phyloP scores from a whole-genome alignment of 2,329 filamentous ascomycete genomes.

The Trichophaea hybrida region DNA sequence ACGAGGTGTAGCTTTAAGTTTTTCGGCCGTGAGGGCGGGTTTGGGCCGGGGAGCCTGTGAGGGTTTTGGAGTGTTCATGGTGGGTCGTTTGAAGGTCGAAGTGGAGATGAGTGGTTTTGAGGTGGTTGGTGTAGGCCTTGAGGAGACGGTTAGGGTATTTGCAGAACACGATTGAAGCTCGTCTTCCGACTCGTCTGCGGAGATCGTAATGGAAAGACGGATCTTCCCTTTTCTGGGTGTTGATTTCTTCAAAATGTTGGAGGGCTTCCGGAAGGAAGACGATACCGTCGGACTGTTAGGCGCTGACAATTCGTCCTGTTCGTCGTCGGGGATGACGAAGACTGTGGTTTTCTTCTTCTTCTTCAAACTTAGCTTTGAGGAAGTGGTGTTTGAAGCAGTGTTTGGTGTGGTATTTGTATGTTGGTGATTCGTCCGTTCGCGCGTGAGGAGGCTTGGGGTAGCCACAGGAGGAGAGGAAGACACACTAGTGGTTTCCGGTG shows the following conservation, averaged over 20 bases:
- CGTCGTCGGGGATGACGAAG: background rate
- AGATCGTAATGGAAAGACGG: background rate
- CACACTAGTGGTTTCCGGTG: too few relatives aligned
- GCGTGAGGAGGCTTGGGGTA: too few relatives aligned
- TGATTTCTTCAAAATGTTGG: background rate
- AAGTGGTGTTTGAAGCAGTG: too few relatives aligned
- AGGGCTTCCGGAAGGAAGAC: background rate
- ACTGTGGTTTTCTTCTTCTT: background rate
- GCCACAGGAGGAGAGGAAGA: too few relatives aligned
- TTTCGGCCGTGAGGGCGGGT: background rate
- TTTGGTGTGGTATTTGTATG: too few relatives aligned
- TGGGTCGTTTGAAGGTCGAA: background rate
- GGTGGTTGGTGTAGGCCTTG: background rate
- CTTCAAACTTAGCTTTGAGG: background rate
- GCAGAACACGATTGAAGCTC: slow-evolving; percentile 1
- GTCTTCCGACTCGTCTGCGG: background rate
- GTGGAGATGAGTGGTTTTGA: background rate
- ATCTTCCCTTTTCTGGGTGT: background rate
- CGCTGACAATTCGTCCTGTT: background rate
- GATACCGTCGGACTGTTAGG: background rate
- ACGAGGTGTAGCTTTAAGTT: background rate
- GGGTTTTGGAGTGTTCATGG: background rate
- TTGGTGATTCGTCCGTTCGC: too few relatives aligned
- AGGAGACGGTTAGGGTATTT: background rate
- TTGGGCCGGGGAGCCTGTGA: background rate